Evolutionary conservation across 257 asterid genomes (phyloP).

Genomic region (Przewalskia tangutica): DNA sequence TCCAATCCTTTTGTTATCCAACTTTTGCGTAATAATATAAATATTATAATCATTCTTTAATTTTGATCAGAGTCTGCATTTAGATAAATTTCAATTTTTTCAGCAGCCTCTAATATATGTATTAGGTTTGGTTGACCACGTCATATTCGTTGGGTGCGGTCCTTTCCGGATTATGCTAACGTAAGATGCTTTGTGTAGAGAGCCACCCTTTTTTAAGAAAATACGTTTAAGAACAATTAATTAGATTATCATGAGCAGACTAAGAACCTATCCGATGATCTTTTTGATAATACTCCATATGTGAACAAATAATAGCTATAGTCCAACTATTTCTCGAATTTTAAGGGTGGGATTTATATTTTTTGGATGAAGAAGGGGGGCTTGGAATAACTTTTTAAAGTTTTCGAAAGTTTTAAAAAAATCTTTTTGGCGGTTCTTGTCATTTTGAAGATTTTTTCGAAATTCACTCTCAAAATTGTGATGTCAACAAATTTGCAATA

Average conservation of each 20-base stretch:
- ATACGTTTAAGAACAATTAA: not conserved
- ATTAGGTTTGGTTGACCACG: too few relatives aligned
- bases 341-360: too few relatives aligned
- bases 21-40: not conserved
- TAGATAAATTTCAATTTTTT: not conserved
- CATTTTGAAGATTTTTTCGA: not conserved
- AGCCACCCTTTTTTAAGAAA: too few relatives aligned
- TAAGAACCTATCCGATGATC: too few relatives aligned
- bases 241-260: too few relatives aligned
- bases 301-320: too few relatives aligned
- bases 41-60: not conserved
- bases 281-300: too few relatives aligned
- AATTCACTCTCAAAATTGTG: not conserved
- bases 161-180: too few relatives aligned
- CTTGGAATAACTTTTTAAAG: not conserved
- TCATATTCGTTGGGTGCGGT: too few relatives aligned
- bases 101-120: too few relatives aligned
- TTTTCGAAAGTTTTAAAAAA: not conserved
- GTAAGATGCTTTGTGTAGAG: too few relatives aligned
- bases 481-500: not conserved
- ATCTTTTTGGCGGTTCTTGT: not conserved
- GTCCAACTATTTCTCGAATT: too few relatives aligned
- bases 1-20: not conserved
- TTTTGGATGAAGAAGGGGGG: not conserved
- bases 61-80: not conserved